Conservation (phyloP, 2,329 filamentous ascomycete genomes). For the Trichoderma breve region DNA sequence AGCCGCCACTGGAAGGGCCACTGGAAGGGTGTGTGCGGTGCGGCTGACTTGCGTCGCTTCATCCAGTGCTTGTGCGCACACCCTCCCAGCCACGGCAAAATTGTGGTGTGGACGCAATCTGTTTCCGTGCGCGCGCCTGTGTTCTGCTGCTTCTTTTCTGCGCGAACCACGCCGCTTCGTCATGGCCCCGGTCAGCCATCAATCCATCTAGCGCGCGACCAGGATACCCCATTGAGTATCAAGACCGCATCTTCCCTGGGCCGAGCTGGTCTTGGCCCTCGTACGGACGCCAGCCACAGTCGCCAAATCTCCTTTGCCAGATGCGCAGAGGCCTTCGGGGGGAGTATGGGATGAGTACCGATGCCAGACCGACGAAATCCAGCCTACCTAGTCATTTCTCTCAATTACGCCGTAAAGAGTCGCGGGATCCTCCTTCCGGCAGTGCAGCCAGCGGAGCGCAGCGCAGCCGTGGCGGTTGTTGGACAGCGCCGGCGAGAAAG, state of each 20-base stretch:
- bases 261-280: conserved; percentile 17
- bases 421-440: background rate
- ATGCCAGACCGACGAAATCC: conserved; percentile 8
- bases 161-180: conserved; percentile 19
- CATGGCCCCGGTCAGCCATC: conserved; percentile 19
- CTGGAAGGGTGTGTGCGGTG: conserved; percentile 9
- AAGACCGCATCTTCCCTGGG: conserved; percentile 20
- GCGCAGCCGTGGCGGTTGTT: background rate
- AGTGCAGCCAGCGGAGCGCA: background rate
- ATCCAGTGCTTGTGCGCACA: conserved; percentile 4
- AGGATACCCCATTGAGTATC: conserved; percentile 22
- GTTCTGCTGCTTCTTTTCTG: conserved; percentile 19
- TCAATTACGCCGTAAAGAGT: background rate
- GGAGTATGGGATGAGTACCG: conserved; percentile 5
- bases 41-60: conserved; percentile 19
- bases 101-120: conserved; percentile 14
- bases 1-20: background rate
- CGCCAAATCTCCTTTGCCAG: conserved; percentile 18
- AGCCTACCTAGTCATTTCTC: background rate
- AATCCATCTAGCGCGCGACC: conserved; percentile 12
- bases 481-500: background rate
- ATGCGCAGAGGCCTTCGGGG: conserved; percentile 12
- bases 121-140: conserved; percentile 14
- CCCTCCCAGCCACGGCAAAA: conserved; percentile 11
- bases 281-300: conserved; percentile 18